Conservation (phyloP, 2,329 filamentous ascomycete genomes). For the Pseudonectria buxi region DNA sequence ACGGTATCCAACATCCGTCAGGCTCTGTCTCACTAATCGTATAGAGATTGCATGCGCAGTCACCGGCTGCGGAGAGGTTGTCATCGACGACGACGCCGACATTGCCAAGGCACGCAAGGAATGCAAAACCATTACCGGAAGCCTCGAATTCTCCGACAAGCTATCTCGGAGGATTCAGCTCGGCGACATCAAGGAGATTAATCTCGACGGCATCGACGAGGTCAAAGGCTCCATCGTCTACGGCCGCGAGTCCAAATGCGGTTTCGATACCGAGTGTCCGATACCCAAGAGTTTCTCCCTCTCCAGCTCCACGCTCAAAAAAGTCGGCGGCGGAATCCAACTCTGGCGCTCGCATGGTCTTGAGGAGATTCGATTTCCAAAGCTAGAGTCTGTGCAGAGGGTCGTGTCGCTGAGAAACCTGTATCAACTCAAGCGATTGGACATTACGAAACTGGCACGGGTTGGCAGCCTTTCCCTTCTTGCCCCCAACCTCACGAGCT, state of each 20-base stretch:
- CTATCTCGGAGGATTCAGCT: too few species aligned
- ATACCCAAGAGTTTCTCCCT: conserved; percentile 5
- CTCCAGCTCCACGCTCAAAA: conserved; percentile 9
- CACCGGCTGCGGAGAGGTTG: too few species aligned
- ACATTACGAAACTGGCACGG: conserved; percentile 9
- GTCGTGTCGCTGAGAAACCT: conserved; percentile 4
- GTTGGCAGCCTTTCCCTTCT: conserved; percentile 6
- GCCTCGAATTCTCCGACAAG: conserved; percentile 3
- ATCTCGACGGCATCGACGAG: conserved; percentile 9
- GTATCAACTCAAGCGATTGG: conserved; percentile 6
- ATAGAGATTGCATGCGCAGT: too few species aligned
- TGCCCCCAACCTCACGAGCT: conserved; percentile 6
- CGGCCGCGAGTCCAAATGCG: conserved; percentile 1
- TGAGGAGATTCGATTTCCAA: conserved; percentile 8
- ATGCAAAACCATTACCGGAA: conserved; percentile 7
- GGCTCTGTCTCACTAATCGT: too few species aligned
- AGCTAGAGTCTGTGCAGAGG: conserved; percentile 6
- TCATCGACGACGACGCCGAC: conserved; percentile 7
- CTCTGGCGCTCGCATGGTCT: conserved; percentile 9
- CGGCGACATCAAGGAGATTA: conserved; percentile 5
- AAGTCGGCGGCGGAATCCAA: conserved; percentile 3
- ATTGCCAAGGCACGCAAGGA: conserved; percentile 5
- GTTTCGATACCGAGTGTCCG: conserved; percentile 1
- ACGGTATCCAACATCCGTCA: too few species aligned
- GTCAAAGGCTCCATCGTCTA: conserved; percentile 5